phyloP scores from a whole-genome alignment of 768 basidiomycete species.

The Tylopilus rubrobrunneus region DNA sequence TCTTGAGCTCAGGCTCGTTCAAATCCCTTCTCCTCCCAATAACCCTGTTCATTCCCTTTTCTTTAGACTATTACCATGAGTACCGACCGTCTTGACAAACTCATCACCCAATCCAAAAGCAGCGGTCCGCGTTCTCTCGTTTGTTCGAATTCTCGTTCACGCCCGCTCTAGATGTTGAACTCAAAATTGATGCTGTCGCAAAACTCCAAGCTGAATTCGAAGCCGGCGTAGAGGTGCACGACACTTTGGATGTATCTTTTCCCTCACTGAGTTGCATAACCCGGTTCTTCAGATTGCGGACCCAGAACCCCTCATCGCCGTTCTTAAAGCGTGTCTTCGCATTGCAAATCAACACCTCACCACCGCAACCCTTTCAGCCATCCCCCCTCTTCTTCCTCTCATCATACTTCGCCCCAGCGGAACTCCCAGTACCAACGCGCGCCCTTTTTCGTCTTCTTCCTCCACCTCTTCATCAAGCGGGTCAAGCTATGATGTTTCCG shows the following conservation, averaged over 20 bases:
- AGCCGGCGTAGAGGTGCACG: constrained; percentile 59
- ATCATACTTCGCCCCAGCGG: constrained; percentile 44
- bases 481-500: constrained; percentile 46
- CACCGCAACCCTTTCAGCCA: constrained; percentile 67
- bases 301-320: constrained; percentile 62
- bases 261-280: constrained; percentile 12
- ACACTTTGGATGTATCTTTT: constrained; percentile 7
- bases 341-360: constrained; percentile 80
- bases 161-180: constrained; percentile 60
- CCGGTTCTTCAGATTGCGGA: constrained; percentile 57
- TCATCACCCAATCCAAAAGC: constrained; percentile 61
- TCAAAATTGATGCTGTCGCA: constrained; percentile 73
- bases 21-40: constrained; percentile 6
- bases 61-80: constrained; percentile 41
- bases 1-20: constrained; percentile 22
- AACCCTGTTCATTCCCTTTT: constrained; percentile 12
- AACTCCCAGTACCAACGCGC: constrained; percentile 23
- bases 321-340: constrained; percentile 72
- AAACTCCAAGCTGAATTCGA: constrained; percentile 78
- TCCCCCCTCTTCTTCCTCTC: constrained; percentile 64
- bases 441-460: constrained; percentile 50
- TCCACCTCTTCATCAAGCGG: constrained; percentile 44
- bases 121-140: constrained; percentile 42
- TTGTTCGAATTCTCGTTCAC: constrained; percentile 8
- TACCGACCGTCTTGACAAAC: constrained; percentile 53